A percentile compares a stretch with the other conserved stretches of the same genome.
Evolutionary conservation across 2,329 filamentous ascomycete genomes (phyloP).

Genomic region (Erysiphe pulchra): DNA sequence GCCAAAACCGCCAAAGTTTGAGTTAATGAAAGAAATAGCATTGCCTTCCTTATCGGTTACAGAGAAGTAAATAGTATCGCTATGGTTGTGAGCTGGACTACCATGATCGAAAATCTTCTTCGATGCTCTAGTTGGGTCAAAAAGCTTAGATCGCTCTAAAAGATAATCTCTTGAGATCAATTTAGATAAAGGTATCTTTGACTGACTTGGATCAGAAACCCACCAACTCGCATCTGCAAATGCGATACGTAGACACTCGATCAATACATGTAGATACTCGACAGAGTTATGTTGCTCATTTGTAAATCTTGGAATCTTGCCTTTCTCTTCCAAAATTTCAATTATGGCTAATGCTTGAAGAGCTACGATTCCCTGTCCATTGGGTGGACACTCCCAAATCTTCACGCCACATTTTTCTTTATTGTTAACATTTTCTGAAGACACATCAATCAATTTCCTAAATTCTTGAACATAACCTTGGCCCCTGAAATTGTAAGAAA

Average conservation of each 20-base stretch:
- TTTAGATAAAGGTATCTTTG: slow-evolving; percentile 39
- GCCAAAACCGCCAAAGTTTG: slow-evolving; percentile 75
- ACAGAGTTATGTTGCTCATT: slow-evolving; percentile 56
- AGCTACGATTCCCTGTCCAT: slow-evolving; percentile 86
- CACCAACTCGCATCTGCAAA: slow-evolving; percentile 85
- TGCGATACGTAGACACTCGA: slow-evolving; percentile 68
- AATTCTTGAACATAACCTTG: slow-evolving; percentile 28
- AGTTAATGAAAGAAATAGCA: slow-evolving; percentile 90
- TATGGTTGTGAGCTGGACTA: slow-evolving; percentile 60
- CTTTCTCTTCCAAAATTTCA: slow-evolving; percentile 53
- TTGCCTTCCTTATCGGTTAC: slow-evolving; percentile 64
- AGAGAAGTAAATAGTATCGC: slow-evolving; percentile 87
- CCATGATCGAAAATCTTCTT: slow-evolving; percentile 36
- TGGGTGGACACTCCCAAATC: slow-evolving; percentile 91
- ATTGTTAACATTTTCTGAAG: slow-evolving; percentile 15
- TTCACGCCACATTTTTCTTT: slow-evolving; percentile 31
- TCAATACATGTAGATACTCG: slow-evolving; percentile 59
- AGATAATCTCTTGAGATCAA: slow-evolving; percentile 55
- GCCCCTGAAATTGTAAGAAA: slow-evolving; percentile 54
- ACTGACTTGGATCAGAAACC: slow-evolving; percentile 56
- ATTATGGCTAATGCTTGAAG: slow-evolving; percentile 85
- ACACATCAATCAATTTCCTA: slow-evolving; percentile 17
- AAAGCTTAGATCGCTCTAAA: slow-evolving; percentile 35
- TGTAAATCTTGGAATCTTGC: slow-evolving; percentile 46
- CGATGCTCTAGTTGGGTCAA: slow-evolving; percentile 33